Evolutionary conservation across 352 stramenopile species (phyloP).

Genomic region (Pythium brassicae): DNA sequence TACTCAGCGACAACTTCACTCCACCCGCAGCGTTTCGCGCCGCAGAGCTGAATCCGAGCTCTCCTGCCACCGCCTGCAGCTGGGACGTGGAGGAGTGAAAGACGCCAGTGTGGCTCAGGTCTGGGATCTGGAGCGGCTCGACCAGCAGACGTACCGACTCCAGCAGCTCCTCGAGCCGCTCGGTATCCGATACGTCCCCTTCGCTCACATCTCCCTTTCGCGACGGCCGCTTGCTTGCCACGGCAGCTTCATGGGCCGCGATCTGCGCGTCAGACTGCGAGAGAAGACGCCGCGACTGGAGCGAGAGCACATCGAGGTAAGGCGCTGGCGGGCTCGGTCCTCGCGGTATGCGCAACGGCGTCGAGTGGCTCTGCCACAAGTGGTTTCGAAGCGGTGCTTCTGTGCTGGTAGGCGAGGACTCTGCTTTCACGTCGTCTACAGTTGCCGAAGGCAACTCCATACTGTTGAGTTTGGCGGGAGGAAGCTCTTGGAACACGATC

Average conservation of each 20-base stretch:
- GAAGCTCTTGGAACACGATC: no score
- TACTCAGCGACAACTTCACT: constrained; percentile 22
- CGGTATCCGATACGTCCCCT: constrained; percentile 8
- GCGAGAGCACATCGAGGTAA: constrained; percentile 59
- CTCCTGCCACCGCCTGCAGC: not conserved
- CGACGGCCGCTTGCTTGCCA: not conserved
- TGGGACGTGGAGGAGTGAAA: constrained; percentile 19
- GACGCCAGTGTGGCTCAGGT: constrained; percentile 55
- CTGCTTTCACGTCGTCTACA: no score
- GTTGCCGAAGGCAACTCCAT: no score
- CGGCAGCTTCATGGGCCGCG: constrained; percentile 10
- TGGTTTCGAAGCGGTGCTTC: not conserved
- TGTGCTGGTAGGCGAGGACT: no score
- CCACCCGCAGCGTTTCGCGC: not conserved
- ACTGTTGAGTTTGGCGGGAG: no score
- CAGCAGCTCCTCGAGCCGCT: constrained; percentile 31
- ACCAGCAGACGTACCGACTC: constrained; percentile 43
- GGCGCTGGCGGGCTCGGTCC: constrained; percentile 19
- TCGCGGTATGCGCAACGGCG: not conserved
- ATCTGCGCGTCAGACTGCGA: constrained; percentile 30
- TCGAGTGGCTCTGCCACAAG: not conserved
- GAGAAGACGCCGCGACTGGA: constrained; percentile 57
- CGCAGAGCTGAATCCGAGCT: not conserved
- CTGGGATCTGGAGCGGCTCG: constrained; percentile 55
- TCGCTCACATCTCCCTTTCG: not conserved